These are phyloP conservation scores for Delitschia confertaspora DNA, from an alignment of 495 filamentous ascomycete genomes.

Conservation along the genomic window DNA sequence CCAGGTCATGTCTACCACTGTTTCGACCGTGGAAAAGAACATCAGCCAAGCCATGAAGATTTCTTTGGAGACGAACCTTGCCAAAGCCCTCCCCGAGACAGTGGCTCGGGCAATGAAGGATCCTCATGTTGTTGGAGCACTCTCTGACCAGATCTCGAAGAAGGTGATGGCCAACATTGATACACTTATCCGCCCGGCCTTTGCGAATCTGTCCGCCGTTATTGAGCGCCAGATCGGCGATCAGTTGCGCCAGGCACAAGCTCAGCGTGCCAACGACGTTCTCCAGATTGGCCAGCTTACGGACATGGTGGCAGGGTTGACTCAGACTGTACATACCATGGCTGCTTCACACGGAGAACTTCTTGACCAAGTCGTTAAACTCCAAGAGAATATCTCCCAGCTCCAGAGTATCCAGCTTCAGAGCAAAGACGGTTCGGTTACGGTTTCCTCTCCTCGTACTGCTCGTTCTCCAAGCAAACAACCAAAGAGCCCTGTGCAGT, in stretches of 20 bases:
- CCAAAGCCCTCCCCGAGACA: constrained; percentile 38
- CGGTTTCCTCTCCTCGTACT: neutral
- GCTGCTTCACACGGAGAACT: constrained; percentile 54
- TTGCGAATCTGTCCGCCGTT: constrained; percentile 55
- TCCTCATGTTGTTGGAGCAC: constrained; percentile 55
- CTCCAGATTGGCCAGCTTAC: constrained; percentile 79
- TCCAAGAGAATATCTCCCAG: constrained; percentile 29
- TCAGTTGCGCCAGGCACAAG: constrained; percentile 56
- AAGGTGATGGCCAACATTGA: constrained; percentile 55
- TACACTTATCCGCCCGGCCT: constrained; percentile 51
- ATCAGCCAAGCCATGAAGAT: constrained; percentile 49
- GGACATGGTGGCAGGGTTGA: constrained; percentile 57
- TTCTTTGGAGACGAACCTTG: constrained; percentile 32
- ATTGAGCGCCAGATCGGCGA: constrained; percentile 57
- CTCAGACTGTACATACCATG: constrained; percentile 64
- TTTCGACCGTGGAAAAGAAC: constrained; percentile 50
- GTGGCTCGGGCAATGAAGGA: constrained; percentile 57
- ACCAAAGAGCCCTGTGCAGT: constrained; percentile 49
- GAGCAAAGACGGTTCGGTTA: constrained; percentile 3
- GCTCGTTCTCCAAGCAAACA: constrained; percentile 1
- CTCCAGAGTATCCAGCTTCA: constrained; percentile 35
- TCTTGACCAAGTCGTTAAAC: constrained; percentile 8
- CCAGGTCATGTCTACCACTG: constrained; percentile 41
- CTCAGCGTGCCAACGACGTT: constrained; percentile 59
- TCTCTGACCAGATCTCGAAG: constrained; percentile 61